phyloP scores from a whole-genome alignment of 768 basidiomycete genomes.

The Leccinellum albellum region DNA sequence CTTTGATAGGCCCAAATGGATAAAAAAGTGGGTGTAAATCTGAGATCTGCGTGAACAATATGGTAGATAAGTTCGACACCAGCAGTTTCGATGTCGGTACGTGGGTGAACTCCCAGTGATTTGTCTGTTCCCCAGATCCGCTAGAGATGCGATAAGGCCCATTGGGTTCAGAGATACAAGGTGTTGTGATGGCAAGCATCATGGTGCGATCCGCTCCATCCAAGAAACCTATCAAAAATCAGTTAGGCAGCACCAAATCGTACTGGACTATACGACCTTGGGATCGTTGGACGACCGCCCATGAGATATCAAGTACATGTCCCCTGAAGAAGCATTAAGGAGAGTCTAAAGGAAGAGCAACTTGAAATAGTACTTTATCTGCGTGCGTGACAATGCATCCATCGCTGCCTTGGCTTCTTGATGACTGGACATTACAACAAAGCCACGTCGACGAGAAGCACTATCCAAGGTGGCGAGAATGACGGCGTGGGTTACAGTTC shows the following conservation, averaged over 20 bases:
- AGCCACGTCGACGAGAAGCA: slow-evolving; percentile 77
- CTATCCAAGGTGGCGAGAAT: slow-evolving; percentile 83
- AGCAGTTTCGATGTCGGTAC: slow-evolving; percentile 51
- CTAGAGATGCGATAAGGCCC: slow-evolving; percentile 21
- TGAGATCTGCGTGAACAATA: slow-evolving; percentile 62
- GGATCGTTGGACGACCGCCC: slow-evolving; percentile 86
- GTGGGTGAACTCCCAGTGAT: slow-evolving; percentile 32
- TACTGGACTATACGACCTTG: slow-evolving; percentile 45
- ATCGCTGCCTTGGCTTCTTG: slow-evolving; percentile 70
- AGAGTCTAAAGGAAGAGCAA: neutral
- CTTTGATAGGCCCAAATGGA: slow-evolving; percentile 68
- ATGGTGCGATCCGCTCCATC: slow-evolving; percentile 78
- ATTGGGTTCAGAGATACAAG: slow-evolving; percentile 29
- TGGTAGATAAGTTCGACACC: slow-evolving; percentile 60
- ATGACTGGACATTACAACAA: slow-evolving; percentile 75
- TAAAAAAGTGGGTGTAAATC: slow-evolving; percentile 72
- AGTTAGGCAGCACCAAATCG: slow-evolving; percentile 1
- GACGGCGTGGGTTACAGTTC: slow-evolving; percentile 70
- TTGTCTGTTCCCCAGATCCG: slow-evolving; percentile 31
- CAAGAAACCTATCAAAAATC: slow-evolving; percentile 54
- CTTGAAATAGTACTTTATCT: slow-evolving; percentile 52
- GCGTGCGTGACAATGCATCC: slow-evolving; percentile 59
- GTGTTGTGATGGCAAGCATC: slow-evolving; percentile 48
- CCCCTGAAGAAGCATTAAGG: slow-evolving; percentile 42
- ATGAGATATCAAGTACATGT: slow-evolving; percentile 75